phyloP scores from a whole-genome alignment of 2,329 filamentous ascomycete species.

The Nemania bipapillata region DNA sequence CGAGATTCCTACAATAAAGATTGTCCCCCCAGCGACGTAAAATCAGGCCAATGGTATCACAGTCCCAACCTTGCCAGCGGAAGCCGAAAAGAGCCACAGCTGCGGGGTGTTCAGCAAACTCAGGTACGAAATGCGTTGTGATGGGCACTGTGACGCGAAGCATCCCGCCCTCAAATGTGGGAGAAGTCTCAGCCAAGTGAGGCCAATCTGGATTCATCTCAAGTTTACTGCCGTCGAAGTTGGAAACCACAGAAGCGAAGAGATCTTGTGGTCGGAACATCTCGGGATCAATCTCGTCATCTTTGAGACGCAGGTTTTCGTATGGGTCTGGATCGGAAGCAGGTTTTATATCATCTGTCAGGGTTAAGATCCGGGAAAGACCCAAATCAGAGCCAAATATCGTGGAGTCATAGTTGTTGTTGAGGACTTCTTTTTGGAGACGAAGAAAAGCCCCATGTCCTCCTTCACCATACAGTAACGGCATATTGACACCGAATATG shows the following conservation, averaged over 20 bases:
- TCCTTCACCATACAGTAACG: no score
- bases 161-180: neutral
- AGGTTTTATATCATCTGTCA: no score
- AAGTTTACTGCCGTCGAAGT: neutral
- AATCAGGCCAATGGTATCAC: neutral
- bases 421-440: slow-evolving; percentile 12
- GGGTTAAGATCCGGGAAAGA: no score
- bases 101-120: neutral
- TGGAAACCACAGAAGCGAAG: neutral
- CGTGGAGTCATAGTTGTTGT: neutral
- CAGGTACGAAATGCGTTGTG: no score
- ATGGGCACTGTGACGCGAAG: neutral
- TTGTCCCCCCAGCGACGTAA: slow-evolving; percentile 5
- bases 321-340: neutral
- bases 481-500: no score
- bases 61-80: neutral
- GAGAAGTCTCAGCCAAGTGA: neutral
- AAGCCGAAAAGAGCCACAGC: slow-evolving; percentile 6
- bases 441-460: slow-evolving; percentile 6
- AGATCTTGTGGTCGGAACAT: neutral
- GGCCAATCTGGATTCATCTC: slow-evolving; percentile 5
- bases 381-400: neutral
- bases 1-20: neutral
- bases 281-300: no score
- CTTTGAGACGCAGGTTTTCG: neutral